phyloP scores from a whole-genome alignment of 2,329 filamentous ascomycete genomes.

The Verticillium nubilum region DNA sequence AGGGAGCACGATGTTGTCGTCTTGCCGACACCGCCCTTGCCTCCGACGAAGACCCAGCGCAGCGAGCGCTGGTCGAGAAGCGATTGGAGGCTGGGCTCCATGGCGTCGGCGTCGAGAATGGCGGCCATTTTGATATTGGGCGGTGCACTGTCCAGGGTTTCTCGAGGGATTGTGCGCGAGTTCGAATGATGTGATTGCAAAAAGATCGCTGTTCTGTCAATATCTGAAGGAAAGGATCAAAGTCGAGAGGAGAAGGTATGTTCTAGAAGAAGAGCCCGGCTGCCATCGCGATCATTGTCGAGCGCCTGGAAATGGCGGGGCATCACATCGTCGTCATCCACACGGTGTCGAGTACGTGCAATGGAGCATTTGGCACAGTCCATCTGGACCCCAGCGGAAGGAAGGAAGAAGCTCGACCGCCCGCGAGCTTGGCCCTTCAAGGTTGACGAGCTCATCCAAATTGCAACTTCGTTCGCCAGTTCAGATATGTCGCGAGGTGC shows the following conservation, averaged over 20 bases:
- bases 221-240: not conserved
- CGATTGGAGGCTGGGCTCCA: constrained; percentile 90
- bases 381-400: not conserved
- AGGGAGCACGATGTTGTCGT: constrained; percentile 99
- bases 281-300: not conserved
- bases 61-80: constrained; percentile 93
- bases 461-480: not conserved
- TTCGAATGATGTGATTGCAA: not conserved
- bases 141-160: constrained; percentile 18
- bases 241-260: not conserved
- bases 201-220: not conserved
- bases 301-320: not conserved
- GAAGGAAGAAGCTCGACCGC: not conserved
- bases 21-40: constrained; percentile 97
- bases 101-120: constrained; percentile 63
- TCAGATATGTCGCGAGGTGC: constrained; percentile 5
- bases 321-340: not conserved
- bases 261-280: not conserved
- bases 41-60: constrained; percentile 98
- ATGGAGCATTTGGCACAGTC: not conserved
- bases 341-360: not conserved
- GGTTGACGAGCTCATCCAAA: not conserved
- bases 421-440: not conserved
- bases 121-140: constrained; percentile 29
- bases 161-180: constrained; percentile 3